These are phyloP conservation scores for Lachnellula hyalina DNA, from an alignment of 2,329 filamentous ascomycete genomes.

Conservation along the genomic window DNA sequence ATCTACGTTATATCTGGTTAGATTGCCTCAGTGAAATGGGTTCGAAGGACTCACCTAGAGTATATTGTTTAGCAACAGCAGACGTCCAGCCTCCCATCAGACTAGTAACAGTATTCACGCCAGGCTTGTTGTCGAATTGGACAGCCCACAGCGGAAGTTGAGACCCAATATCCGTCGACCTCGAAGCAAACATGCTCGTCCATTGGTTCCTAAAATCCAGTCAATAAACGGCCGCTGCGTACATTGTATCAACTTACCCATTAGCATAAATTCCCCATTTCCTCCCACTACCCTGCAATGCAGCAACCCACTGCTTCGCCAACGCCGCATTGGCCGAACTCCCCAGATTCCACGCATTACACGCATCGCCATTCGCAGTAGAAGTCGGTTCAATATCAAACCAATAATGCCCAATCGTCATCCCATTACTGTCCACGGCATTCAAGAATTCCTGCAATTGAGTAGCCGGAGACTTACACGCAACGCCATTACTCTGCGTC, in stretches of 20 bases:
- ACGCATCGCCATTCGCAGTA: conserved; percentile 1
- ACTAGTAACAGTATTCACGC: conserved; percentile 19
- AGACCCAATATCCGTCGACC: conserved; percentile 21
- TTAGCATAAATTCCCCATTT: conserved; percentile 27
- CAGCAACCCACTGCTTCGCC: conserved; percentile 21
- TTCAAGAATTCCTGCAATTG: conserved; percentile 21
- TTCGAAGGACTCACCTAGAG: conserved; percentile 12
- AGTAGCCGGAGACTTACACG: conserved; percentile 18
- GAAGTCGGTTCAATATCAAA: conserved; percentile 23
- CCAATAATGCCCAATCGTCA: conserved; percentile 20
- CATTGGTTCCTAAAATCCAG: conserved; percentile 21
- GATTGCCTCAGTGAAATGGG: not conserved
- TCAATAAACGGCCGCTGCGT: no score
- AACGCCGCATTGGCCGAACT: conserved; percentile 17
- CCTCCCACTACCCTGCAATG: conserved; percentile 13
- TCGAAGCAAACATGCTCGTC: conserved; percentile 20
- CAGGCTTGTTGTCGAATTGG: conserved; percentile 17
- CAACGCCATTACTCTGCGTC: conserved; percentile 19
- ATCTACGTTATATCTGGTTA: not conserved
- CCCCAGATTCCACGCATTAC: conserved; percentile 24
- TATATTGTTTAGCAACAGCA: conserved; percentile 24
- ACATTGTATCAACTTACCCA: conserved; percentile 11
- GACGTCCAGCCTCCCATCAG: conserved; percentile 26
- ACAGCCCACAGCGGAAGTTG: conserved; percentile 26
- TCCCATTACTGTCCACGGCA: conserved; percentile 14